These are phyloP conservation scores for Fusarium sp. DNA, from an alignment of 2,329 filamentous ascomycete genomes.

Conservation along the genomic window DNA sequence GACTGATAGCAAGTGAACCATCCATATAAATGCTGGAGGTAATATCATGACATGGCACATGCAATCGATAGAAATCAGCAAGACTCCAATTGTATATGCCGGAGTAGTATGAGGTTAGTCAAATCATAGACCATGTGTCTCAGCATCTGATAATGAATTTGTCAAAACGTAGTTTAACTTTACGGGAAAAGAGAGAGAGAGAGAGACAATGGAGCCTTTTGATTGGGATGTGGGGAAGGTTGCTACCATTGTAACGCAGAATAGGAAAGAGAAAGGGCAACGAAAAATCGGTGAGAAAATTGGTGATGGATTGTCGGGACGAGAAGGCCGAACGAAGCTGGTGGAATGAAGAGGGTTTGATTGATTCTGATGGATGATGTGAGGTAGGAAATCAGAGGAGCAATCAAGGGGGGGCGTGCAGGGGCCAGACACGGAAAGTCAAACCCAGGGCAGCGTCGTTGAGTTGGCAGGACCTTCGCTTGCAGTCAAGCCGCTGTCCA, in stretches of 20 bases:
- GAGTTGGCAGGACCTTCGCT: slow-evolving; percentile 46
- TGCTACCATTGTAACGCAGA: background rate
- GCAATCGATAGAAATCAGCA: background rate
- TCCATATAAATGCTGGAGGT: background rate
- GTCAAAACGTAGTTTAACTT: background rate
- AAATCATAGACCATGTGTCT: background rate
- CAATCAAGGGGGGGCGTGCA: slow-evolving; percentile 16
- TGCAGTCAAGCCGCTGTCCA: slow-evolving; percentile 45
- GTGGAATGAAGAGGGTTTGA: slow-evolving; percentile 6
- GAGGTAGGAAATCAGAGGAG: slow-evolving; percentile 14
- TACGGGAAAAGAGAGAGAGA: background rate
- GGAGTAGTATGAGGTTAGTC: background rate
- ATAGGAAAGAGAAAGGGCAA: slow-evolving; percentile 7
- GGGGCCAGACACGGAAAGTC: background rate
- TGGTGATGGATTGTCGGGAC: slow-evolving; percentile 13
- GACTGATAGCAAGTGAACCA: slow-evolving; percentile 5
- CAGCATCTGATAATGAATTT: background rate
- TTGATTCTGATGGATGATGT: slow-evolving; percentile 16
- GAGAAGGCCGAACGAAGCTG: slow-evolving; percentile 8
- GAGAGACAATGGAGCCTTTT: background rate
- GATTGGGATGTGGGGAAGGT: background rate
- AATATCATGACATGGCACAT: slow-evolving; percentile 1
- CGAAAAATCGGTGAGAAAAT: slow-evolving; percentile 7
- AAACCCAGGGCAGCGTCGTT: slow-evolving; percentile 23
- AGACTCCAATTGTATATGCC: background rate